Evolutionary conservation across 768 basidiomycete genomes (phyloP).

Genomic region (Fomitopsis pulvina): DNA sequence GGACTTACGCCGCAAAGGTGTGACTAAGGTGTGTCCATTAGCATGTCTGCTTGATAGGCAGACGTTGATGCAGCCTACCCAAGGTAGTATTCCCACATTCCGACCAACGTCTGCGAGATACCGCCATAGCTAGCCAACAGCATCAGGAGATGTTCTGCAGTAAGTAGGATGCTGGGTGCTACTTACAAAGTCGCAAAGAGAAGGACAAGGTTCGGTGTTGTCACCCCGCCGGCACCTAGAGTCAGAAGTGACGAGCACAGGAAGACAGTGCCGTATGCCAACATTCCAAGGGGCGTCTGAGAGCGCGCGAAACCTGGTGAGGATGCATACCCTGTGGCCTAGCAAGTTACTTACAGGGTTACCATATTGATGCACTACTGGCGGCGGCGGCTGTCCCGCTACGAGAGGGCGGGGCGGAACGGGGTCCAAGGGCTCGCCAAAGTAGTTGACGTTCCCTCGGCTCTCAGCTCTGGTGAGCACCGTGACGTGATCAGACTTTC

Average conservation of each 20-base stretch:
- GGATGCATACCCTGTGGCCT: neutral
- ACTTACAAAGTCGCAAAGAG: constrained; percentile 4
- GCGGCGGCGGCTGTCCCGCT: neutral
- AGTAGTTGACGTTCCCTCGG: constrained; percentile 1
- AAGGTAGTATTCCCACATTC: constrained; percentile 6
- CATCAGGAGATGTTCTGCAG: neutral
- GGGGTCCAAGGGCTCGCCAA: neutral
- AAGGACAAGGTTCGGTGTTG: constrained; percentile 3
- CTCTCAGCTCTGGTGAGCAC: constrained; percentile 1
- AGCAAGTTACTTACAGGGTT: neutral
- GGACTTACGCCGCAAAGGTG: constrained; percentile 3
- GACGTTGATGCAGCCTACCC: neutral
- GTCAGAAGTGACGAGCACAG: constrained; percentile 5
- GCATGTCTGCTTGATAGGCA: neutral
- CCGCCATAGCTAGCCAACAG: constrained; percentile 1
- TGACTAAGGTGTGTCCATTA: neutral
- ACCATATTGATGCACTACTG: neutral
- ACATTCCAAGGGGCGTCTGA: constrained; percentile 4
- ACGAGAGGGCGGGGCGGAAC: neutral
- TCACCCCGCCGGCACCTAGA: constrained; percentile 1
- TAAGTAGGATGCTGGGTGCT: neutral
- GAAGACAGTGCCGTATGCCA: constrained; percentile 6
- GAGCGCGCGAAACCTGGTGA: neutral
- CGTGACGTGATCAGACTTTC: constrained; percentile 1
- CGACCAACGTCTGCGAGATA: constrained; percentile 8